Percentiles rank a stretch among this genome's conserved stretches.
Conservation (phyloP, 148 eudicot species). For the Cornus controversa region DNA sequence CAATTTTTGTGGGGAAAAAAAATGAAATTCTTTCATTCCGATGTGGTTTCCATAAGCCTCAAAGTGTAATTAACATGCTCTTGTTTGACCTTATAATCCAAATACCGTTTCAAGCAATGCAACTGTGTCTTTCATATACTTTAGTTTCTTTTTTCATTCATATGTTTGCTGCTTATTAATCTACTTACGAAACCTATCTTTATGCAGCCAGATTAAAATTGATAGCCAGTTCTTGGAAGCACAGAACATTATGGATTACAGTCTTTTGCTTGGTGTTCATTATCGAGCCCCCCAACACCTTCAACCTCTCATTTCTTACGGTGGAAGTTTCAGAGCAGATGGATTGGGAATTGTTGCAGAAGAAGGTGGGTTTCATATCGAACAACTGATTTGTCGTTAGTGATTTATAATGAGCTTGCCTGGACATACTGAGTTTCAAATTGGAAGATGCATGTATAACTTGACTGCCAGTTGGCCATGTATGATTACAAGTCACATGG, state of each 20-base stretch:
- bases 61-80: not conserved
- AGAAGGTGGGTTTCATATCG: conserved; percentile 47
- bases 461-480: not conserved
- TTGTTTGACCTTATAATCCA: not conserved
- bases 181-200: not conserved
- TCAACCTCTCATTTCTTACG: conserved; percentile 45
- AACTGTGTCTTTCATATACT: not conserved
- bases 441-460: not conserved
- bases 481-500: conserved; percentile 4
- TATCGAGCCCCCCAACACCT: conserved; percentile 92
- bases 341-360: conserved; percentile 81
- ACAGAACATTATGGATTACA: conserved; percentile 75
- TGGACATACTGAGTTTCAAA: not conserved
- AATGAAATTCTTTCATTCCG: not conserved
- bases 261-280: conserved; percentile 71
- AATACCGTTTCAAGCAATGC: not conserved
- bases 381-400: not conserved
- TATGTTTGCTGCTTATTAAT: not conserved
- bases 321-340: conserved; percentile 43
- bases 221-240: conserved; percentile 90
- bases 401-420: not conserved
- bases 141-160: not conserved
- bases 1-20: not conserved
- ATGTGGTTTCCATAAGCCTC: not conserved
- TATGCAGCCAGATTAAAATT: conserved; percentile 86